Base-by-base conservation (phyloP, 1,284 basidiomycete species). In the Lentinula novae-zelandiae region DNA sequence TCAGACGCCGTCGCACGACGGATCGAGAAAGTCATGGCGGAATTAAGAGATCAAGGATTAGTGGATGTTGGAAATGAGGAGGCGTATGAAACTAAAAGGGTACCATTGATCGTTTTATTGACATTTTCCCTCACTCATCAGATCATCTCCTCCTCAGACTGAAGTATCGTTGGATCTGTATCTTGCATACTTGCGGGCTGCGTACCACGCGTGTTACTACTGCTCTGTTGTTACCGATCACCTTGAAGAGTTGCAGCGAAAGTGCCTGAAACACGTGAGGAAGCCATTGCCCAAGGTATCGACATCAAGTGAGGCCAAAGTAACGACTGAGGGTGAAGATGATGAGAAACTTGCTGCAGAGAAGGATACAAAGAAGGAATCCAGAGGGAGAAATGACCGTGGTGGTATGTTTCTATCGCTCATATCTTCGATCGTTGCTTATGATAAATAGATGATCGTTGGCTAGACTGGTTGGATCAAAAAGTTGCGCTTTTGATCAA, bases 161-260 rank as follows among this genome's bases (percentile, higher is more conserved):
- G 82, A 84, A 68, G 78, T 92, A 70, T 82, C 90, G 67, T 81
- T 95, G 73, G 93, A 96, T 78, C 75, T 95, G 73, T 92, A 93
- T 73, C 79, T 95, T 73, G 85, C 86, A 58, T 94, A 94, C 75
- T 78, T 95, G 69, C 89, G 93, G 68, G 81, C 84, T 71, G 91
- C 89, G 57, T 94, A 90, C 76, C 83, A 93, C 82, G 88, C 91
- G 70, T 96, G 96, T 83, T 98, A 95, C 77, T 98, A 98, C 78
- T 98, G 95, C 79, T 88, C 92, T 68, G 88, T 93, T 71, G 85
- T 92, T 66, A 90, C 88, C 71, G 90, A 96, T 76, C 94, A 95
- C 79, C 77, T 90, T 73, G 96, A 98, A 77, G 94, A 96, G 80
- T 83, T 98, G 69, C 89, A 94, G 74, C 85, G 93, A 70, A 93